Percentiles rank a stretch among this genome's conserved stretches.
phyloP scores from a whole-genome alignment of 257 asterid genomes.

The Gentiana straminea region DNA sequence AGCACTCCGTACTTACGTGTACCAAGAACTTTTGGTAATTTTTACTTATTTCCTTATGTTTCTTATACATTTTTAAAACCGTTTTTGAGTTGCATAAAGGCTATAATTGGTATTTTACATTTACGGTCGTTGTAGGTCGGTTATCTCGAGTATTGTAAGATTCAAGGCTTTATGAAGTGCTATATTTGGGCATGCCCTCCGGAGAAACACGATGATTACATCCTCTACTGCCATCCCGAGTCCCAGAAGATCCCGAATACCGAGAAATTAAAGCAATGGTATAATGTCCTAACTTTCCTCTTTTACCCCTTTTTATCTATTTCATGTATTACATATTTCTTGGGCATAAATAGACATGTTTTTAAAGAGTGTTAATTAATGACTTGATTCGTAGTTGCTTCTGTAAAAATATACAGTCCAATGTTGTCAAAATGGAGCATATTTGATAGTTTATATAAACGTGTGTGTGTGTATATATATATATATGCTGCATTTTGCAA shows the following conservation, averaged over 20 bases:
- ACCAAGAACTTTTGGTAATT: slow-evolving; percentile 65
- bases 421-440: neutral
- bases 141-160: slow-evolving; percentile 77
- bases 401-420: too few relatives aligned
- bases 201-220: slow-evolving; percentile 57
- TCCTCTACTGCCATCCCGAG: slow-evolving; percentile 69
- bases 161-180: slow-evolving; percentile 52
- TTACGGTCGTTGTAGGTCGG: slow-evolving; percentile 42
- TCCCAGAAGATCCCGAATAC: slow-evolving; percentile 53
- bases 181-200: slow-evolving; percentile 90
- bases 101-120: slow-evolving; percentile 1
- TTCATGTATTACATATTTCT: too few relatives aligned
- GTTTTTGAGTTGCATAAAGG: neutral
- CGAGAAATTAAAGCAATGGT: slow-evolving; percentile 59
- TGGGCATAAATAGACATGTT: neutral
- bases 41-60: slow-evolving; percentile 1
- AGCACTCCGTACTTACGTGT: slow-evolving; percentile 65
- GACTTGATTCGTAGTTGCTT: too few relatives aligned
- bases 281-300: slow-evolving; percentile 12
- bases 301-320: slow-evolving; percentile 1
- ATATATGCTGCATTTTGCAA: neutral
- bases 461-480: neutral
- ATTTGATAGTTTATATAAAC: neutral
- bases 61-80: neutral
- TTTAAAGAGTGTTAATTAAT: neutral